These are phyloP conservation scores for Cryptosporidium ubiquitum DNA, from an alignment of 169 alveolate species.

Conservation along the genomic window DNA sequence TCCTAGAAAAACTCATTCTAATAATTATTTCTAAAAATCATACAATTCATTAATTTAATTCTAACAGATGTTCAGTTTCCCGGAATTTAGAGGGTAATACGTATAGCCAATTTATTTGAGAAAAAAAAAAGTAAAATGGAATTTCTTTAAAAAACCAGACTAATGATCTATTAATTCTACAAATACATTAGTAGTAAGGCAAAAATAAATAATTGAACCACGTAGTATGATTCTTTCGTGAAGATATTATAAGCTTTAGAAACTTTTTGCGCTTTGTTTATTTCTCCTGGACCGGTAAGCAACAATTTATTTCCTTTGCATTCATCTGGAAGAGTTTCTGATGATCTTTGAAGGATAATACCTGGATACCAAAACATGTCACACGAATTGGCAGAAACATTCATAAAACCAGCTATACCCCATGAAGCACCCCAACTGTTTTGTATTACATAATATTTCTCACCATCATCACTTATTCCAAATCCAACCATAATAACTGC, in stretches of 20 bases:
- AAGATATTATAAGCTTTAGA: not conserved
- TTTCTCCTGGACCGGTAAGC: conserved; percentile 43
- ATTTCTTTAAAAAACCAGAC: not conserved
- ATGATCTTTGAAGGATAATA: conserved; percentile 35
- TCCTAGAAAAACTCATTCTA: conserved; percentile 87
- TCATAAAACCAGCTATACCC: conserved; percentile 71
- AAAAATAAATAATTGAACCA: not conserved
- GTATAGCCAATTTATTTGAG: not conserved
- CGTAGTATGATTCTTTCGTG: not conserved
- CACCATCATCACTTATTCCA: conserved; percentile 50
- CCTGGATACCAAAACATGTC: conserved; percentile 74
- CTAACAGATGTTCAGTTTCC: not conserved
- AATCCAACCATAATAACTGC: conserved; percentile 75
- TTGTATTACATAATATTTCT: conserved; percentile 65
- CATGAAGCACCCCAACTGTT: conserved; percentile 72
- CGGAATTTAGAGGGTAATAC: not conserved
- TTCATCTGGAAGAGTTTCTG: not conserved
- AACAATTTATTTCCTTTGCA: conserved; percentile 39
- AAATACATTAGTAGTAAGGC: not conserved
- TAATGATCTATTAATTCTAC: not conserved
- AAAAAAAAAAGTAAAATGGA: not conserved
- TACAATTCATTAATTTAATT: not conserved
- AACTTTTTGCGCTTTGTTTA: not conserved
- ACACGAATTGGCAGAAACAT: conserved; percentile 48
- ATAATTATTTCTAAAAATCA: not conserved